Evolutionary conservation across 1,284 basidiomycete genomes (phyloP), one percentile per base, ranked within the genome.

Genomic region (Pseudozyma hubeiensis): DNA sequence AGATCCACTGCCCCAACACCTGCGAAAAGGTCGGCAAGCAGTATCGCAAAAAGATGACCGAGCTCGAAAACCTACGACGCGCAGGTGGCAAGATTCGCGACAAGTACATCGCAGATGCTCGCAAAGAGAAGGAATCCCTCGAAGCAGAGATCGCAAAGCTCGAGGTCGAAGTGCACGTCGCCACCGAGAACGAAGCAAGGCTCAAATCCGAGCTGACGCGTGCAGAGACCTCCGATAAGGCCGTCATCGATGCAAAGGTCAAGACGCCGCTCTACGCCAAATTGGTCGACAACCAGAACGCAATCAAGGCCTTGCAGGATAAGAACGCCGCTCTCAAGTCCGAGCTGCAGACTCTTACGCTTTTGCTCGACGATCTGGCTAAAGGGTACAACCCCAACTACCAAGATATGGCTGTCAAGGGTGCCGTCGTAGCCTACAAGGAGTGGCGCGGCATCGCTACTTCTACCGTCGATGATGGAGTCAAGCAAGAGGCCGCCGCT

Each of bases 341-440:
- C 61, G 91, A 92, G 67, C 89, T 95, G 77, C 88, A 89, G 66
- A 88, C 89, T 30, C 88, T 99, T 3, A 91, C 91, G n/a, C 89
- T 90, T n/a, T 91, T 98, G 53, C 88, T 99, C 14, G 89, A 91
- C 62, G 88, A 91, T 39, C 88, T 99, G 4, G 89, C 92, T 40
- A 82, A 79, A 9, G 91, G 91, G 0, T 98, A 97, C 87, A 99
- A 99, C 85, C 96, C 96, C 24, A 99, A 99, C 85, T 97, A 97
- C 85, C 93, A 96, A 85, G 96, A 99, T 83, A 98, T 99, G 96
- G 95, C 93, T 9, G 96, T 98, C 63, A 90, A 97, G 44, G 94
- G 95, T 75, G 95, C 96, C 16, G 94, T 97, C 7, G 90, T 94
- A 47, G 94, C 94, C 11, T 98, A 93, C 90, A 92, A 93, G 81